Evolutionary conservation across 2,329 filamentous ascomycete species (phyloP), one percentile per base, ranked within the genome.

Genomic region (Delphinella strobiligena): DNA sequence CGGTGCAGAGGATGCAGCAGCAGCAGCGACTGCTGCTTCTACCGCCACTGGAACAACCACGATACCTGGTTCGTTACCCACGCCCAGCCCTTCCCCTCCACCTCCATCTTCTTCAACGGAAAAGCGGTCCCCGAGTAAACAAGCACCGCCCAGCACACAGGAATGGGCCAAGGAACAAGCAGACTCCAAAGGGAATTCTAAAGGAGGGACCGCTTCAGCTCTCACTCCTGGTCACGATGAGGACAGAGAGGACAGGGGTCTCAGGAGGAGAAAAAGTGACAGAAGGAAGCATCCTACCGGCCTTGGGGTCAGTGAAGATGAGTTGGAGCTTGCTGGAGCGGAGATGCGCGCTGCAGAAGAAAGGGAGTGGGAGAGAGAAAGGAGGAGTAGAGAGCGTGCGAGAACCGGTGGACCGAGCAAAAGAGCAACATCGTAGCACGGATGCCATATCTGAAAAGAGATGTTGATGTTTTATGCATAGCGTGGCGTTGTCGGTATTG

Each of bases 1-100:
- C 4, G 80, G 80, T 1, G 79, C 80, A 15, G 77, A 60, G 2
- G 57, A 80, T 16, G 60, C 61, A 3, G 59, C 31, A 5, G 45
- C 40, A 15, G 60, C 61, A 3, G 59, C 31, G 5, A 42, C 40
- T 12, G 45, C 41, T 4, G 37, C 44, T 9, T 34, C 40, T 3
- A 30, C 40, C 1, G 43, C 41, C 12, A 40, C 29, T 29, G 24
- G 37, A 39, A 40, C 38, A 19, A 38, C 33, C 15, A 27, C 37
- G 11, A 27, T 35, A 3, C 37, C 18, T 14, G 34, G 27, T 14
- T 18, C 43, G 10, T 12, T 29, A 4, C 17, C 27, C 9, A 33
- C 22, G 19, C 16, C 36, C n/a, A n/a, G n/a, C 22, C 22, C 22
- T 7, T 27, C 22, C 7, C 22, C 22, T 27, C 12, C 22, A 12